Evolutionary conservation across 345 rosid species (phyloP).

Genomic region (Murraya koenigii): DNA sequence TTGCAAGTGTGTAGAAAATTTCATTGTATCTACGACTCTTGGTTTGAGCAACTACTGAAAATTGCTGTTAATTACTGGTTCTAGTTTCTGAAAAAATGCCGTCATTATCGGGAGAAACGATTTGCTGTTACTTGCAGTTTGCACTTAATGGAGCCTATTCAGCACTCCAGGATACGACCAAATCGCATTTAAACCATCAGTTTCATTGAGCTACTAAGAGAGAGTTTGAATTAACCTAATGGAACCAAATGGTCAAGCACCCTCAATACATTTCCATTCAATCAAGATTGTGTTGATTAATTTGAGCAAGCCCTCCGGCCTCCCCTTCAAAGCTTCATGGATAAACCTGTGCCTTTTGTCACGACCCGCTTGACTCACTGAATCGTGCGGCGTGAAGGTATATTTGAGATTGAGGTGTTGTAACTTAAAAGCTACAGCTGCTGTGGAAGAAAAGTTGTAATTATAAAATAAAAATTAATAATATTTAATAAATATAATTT

Average conservation of each 20-base stretch:
- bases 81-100: not conserved
- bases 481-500: too few species aligned
- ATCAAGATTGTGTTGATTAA: not conserved
- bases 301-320: not conserved
- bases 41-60: not conserved
- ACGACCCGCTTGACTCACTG: too few species aligned
- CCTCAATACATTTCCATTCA: not conserved
- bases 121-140: not conserved
- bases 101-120: not conserved
- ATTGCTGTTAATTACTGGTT: not conserved
- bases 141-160: not conserved
- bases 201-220: not conserved
- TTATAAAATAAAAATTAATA: too few species aligned
- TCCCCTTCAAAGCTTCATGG: conserved; percentile 21
- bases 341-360: conserved; percentile 20
- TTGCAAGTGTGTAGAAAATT: not conserved
- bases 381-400: too few species aligned
- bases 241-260: conserved; percentile 2
- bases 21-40: too few species aligned
- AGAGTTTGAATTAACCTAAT: conserved; percentile 5
- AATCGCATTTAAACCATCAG: not conserved
- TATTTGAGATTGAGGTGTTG: too few species aligned
- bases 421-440: too few species aligned
- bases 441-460: too few species aligned
- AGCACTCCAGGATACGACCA: not conserved